Evolutionary conservation across 2,329 filamentous ascomycete genomes (phyloP), one percentile per base, ranked within the genome.

Genomic region (Didymosphaeria variabile): DNA sequence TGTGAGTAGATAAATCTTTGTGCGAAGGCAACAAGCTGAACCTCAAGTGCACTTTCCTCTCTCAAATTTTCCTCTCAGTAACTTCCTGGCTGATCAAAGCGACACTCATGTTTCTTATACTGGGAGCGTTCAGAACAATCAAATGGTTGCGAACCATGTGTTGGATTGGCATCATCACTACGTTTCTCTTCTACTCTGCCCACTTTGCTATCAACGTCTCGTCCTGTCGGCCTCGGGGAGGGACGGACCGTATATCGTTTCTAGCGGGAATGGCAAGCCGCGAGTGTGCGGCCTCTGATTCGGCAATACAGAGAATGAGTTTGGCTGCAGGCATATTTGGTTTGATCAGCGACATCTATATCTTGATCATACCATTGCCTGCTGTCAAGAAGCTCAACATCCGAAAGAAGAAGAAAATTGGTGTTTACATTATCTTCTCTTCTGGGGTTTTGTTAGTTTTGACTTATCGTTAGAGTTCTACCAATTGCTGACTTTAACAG

Each of bases 151-250:
- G 47, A 34, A 19, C 5, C 8, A 34, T 58, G 10, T 31, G 21
- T 13, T 58, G 36, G 17, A 26, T 21, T 21, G 59, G 59, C 34
- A 58, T 61, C 17, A n/a, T 52, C 34, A 21, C 49, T 10, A 32
- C 45, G 19, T 52, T 51, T 19, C 8, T 19, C 23, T 51, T 26
- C 29, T 54, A 61, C 31, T 13, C 50, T 10, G 44, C 58, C 7
- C 47, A 44, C n/a, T 21, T 26, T 3, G 40, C 47, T 34, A 45
- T 53, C n/a, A 19, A 6, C 9, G 4, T 36, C 5, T 36, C 34
- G 34, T 57, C 54, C 13, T 61, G 59, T 49, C n/a, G 34, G 5
- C 59, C 59, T n/a, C 2, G 47, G 5, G 59, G 59, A n/a, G 59
- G 59, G 32, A 38, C 34, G 3, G 59, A 55, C 29, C 45, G 54